Evolutionary conservation across 192 early-diverging fungal species (phyloP).

Genomic region (Cladochytrium replicatum): DNA sequence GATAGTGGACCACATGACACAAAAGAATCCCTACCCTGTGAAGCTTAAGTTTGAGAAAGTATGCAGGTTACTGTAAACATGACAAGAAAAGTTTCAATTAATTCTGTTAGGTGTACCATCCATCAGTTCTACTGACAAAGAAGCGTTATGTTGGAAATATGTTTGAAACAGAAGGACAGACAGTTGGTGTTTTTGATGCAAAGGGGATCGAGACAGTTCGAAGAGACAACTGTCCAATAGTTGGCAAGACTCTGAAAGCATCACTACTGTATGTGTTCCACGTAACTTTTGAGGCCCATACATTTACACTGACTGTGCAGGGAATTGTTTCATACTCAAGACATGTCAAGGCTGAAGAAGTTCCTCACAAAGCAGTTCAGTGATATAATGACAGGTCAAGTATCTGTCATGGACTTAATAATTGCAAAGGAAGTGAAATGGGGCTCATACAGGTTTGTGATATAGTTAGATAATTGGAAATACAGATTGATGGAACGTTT

Average conservation of each 20-base stretch:
- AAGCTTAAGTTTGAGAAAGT: conserved; percentile 93
- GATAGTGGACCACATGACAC: conserved; percentile 67
- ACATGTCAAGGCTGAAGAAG: conserved; percentile 68
- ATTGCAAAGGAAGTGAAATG: conserved; percentile 82
- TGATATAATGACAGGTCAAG: conserved; percentile 57
- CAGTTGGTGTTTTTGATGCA: conserved; percentile 72
- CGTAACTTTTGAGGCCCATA: background rate
- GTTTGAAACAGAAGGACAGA: conserved; percentile 54
- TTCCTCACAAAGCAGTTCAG: conserved; percentile 63
- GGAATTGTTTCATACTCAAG: conserved; percentile 67
- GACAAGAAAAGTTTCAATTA: conserved; percentile 7
- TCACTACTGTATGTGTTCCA: conserved; percentile 46
- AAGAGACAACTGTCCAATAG: conserved; percentile 71
- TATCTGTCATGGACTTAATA: conserved; percentile 69
- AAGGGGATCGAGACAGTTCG: conserved; percentile 95
- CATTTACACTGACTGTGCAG: conserved; percentile 25
- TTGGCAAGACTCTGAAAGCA: conserved; percentile 68
- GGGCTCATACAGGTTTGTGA: conserved; percentile 55
- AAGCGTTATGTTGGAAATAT: conserved; percentile 90
- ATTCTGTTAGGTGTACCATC: conserved; percentile 61
- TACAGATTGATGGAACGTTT: background rate
- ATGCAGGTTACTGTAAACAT: background rate
- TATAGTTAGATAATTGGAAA: background rate
- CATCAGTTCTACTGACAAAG: conserved; percentile 80
- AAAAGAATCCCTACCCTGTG: conserved; percentile 66